phyloP scores from a whole-genome alignment of 805 yeast genomes.

The Jamesozyma gamospora region DNA sequence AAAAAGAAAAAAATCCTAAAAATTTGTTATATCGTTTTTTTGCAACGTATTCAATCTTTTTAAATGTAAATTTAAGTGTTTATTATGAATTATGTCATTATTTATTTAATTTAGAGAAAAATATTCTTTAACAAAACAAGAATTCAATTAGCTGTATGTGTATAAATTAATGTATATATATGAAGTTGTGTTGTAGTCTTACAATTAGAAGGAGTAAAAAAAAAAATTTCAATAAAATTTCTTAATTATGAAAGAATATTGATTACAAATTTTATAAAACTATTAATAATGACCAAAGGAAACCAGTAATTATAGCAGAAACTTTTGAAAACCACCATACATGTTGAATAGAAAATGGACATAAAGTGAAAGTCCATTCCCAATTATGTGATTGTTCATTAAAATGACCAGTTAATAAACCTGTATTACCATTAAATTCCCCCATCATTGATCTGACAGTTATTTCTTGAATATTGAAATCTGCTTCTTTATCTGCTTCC shows the following conservation, averaged over 20 bases:
- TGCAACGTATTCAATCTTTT: no score
- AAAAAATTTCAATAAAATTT: no score
- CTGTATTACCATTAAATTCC: conserved; percentile 83
- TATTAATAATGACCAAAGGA: conserved; percentile 29
- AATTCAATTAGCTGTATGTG: no score
- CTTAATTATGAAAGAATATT: background rate
- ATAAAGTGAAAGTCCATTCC: conserved; percentile 61
- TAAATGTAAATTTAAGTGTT: no score
- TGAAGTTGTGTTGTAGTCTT: background rate
- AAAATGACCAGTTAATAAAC: conserved; percentile 69
- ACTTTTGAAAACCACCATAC: conserved; percentile 90
- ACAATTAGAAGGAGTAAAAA: no score
- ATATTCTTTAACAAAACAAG: no score
- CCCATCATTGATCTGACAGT: conserved; percentile 96
- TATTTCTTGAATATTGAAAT: conserved; percentile 49
- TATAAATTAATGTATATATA: no score
- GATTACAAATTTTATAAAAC: conserved; percentile 1
- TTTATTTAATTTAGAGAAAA: background rate
- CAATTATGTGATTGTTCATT: conserved; percentile 36
- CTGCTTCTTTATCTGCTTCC: conserved; percentile 8
- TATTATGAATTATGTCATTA: background rate
- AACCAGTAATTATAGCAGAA: conserved; percentile 32
- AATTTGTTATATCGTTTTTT: no score
- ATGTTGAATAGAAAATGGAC: conserved; percentile 82
- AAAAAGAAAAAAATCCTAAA: no score